These are phyloP conservation scores for Clarireedia monteithiana DNA, from an alignment of 2,329 filamentous ascomycete species.

Conservation along the genomic window DNA sequence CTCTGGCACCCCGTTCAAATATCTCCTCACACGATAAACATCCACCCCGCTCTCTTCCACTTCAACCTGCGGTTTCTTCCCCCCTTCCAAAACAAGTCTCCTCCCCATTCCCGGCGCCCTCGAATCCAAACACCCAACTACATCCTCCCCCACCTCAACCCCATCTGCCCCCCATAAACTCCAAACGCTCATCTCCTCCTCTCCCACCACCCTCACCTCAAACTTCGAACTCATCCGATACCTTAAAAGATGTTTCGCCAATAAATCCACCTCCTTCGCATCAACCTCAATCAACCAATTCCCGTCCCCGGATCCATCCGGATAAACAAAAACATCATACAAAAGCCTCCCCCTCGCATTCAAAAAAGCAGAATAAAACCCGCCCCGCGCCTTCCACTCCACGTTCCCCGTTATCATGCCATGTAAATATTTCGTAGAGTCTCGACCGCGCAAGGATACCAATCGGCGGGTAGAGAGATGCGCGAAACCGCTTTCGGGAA, in stretches of 20 bases:
- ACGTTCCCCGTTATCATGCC: conserved; percentile 74
- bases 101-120: conserved; percentile 49
- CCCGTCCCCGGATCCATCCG: conserved; percentile 23
- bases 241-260: conserved; percentile 69
- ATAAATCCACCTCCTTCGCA: conserved; percentile 48
- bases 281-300: conserved; percentile 62
- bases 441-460: conserved; percentile 69
- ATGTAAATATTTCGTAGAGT: conserved; percentile 79
- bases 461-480: conserved; percentile 67
- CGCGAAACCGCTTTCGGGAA: conserved; percentile 41
- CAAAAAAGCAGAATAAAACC: conserved; percentile 77
- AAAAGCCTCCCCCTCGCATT: conserved; percentile 79
- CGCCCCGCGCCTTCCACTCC: conserved; percentile 33
- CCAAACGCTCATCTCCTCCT: conserved; percentile 62
- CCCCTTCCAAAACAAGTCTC: conserved; percentile 37
- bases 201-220: conserved; percentile 55
- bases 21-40: conserved; percentile 44
- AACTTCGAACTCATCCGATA: conserved; percentile 84
- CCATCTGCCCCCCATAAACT: conserved; percentile 50
- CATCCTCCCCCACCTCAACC: conserved; percentile 12
- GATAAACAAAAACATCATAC: conserved; percentile 87
- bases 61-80: conserved; percentile 25
- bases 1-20: conserved; percentile 75
- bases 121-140: conserved; percentile 34
- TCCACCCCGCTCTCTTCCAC: conserved; percentile 30